A percentile compares a stretch with the other conserved stretches of the same genome.
phyloP scores from a whole-genome alignment of 2,329 filamentous ascomycete genomes.

The Aspergillus sp. region DNA sequence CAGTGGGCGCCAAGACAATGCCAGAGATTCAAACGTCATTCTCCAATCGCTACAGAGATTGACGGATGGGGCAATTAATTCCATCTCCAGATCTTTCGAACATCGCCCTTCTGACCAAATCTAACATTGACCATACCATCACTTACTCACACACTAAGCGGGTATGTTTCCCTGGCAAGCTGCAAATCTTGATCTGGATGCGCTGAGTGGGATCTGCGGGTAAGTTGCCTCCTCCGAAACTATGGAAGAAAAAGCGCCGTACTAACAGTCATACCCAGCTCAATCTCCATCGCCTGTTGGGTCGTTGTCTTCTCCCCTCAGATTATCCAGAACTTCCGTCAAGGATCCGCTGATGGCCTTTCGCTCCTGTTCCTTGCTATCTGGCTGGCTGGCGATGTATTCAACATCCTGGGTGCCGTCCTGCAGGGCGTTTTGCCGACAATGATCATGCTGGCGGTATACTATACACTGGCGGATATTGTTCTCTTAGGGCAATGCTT shows the following conservation, averaged over 20 bases:
- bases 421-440: constrained; percentile 88
- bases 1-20: too few species aligned
- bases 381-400: constrained; percentile 91
- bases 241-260: background rate
- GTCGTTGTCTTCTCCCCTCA: constrained; percentile 96
- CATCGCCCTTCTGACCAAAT: too few species aligned
- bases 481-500: constrained; percentile 86
- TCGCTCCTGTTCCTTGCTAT: constrained; percentile 87
- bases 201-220: constrained; percentile 88
- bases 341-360: constrained; percentile 76
- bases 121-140: too few species aligned
- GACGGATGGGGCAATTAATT: too few species aligned
- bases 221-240: constrained; percentile 24
- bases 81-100: too few species aligned
- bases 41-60: too few species aligned
- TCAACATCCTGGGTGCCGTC: constrained; percentile 91
- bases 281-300: constrained; percentile 96
- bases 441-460: constrained; percentile 91
- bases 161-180: background rate
- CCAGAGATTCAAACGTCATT: too few species aligned
- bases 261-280: constrained; percentile 46
- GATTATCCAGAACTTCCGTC: constrained; percentile 88
- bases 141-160: too few species aligned
- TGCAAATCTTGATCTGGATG: constrained; percentile 66
- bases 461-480: constrained; percentile 87